phyloP scores from a whole-genome alignment of 345 rosid species.

The thale cress (Arabidopsis thaliana) region DNA sequence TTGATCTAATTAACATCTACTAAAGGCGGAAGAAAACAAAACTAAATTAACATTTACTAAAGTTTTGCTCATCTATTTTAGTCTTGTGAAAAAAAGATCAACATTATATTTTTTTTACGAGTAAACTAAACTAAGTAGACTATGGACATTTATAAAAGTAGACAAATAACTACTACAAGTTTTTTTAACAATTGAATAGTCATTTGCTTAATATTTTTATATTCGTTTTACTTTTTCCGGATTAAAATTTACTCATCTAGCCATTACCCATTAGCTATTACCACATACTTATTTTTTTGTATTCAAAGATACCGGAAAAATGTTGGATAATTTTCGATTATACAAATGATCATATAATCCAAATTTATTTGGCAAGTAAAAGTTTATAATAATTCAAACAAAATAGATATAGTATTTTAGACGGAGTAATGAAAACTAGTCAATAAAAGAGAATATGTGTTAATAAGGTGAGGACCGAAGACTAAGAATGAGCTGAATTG shows the following conservation, averaged over 20 bases:
- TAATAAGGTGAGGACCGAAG: constrained; percentile 23
- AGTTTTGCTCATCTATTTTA: constrained; percentile 1
- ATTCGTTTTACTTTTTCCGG: no score
- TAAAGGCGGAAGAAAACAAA: no score
- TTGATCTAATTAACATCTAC: constrained; percentile 9
- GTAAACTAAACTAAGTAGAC: background rate
- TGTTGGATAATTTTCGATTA: no score
- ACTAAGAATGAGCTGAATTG: constrained; percentile 11
- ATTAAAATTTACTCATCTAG: no score
- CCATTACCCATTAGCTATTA: no score
- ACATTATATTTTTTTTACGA: background rate
- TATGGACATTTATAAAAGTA: background rate
- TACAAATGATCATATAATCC: no score
- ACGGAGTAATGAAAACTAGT: constrained; percentile 12
- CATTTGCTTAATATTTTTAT: no score
- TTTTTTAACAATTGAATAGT: no score
- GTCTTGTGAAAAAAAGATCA: background rate
- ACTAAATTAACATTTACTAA: background rate
- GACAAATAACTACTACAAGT: background rate
- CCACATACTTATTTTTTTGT: no score
- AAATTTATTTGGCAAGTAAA: no score
- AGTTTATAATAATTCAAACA: no score
- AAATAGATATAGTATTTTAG: background rate
- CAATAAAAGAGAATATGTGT: constrained; percentile 18
- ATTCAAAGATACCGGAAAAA: no score